Conservation (phyloP, 1,139 yeast species). For the Geotrichum aggregatum region DNA sequence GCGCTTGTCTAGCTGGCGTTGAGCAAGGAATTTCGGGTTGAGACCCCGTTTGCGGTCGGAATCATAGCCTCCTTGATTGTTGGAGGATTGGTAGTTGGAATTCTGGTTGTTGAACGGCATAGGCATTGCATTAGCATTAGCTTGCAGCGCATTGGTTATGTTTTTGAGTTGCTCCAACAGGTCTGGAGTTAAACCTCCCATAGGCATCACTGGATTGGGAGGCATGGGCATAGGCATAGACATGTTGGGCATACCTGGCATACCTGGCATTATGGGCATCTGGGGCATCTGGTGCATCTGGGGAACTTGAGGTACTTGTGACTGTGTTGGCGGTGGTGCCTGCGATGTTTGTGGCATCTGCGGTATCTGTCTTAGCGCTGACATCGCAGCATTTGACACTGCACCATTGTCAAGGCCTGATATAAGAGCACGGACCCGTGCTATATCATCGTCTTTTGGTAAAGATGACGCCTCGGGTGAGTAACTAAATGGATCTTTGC, state of each 20-base stretch:
- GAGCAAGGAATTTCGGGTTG: slow-evolving; percentile 11
- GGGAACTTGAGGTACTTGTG: too few species aligned
- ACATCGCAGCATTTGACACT: too few species aligned
- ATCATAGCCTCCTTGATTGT: background rate
- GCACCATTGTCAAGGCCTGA: too few species aligned
- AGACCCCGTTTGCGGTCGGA: slow-evolving; percentile 1
- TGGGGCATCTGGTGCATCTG: background rate
- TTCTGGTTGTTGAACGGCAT: slow-evolving; percentile 3
- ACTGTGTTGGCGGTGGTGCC: background rate
- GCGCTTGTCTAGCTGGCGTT: slow-evolving; percentile 26
- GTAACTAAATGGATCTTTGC: slow-evolving; percentile 7
- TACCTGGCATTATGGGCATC: slow-evolving; percentile 1
- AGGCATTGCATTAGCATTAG: background rate
- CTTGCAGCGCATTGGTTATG: background rate
- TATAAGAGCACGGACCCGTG: too few species aligned
- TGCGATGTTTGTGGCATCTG: background rate
- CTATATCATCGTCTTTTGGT: too few species aligned
- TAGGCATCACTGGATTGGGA: background rate
- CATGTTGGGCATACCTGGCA: background rate
- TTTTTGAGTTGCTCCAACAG: background rate
- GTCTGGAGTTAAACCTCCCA: background rate
- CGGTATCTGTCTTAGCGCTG: background rate
- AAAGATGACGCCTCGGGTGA: background rate
- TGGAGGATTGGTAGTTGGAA: background rate
- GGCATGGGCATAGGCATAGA: slow-evolving; percentile 3